Conservation (phyloP, 2,329 filamentous ascomycete species). For the Fusarium ambrosium region DNA sequence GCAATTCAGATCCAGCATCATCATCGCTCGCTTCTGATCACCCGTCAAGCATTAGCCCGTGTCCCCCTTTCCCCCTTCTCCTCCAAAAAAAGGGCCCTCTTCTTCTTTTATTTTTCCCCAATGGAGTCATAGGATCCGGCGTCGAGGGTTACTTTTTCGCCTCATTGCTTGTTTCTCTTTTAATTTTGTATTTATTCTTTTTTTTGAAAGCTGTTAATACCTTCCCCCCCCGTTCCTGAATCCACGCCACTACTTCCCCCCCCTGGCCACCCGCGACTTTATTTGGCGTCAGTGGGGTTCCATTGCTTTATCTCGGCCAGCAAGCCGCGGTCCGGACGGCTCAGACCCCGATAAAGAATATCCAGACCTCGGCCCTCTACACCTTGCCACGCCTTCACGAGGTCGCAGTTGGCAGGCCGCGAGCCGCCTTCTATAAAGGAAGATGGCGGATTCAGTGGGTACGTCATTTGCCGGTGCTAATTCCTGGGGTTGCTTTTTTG, state of each 20-base stretch:
- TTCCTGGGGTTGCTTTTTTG: background rate
- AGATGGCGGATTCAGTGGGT: constrained; percentile 51
- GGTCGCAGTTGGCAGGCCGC: constrained; percentile 33
- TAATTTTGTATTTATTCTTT: constrained; percentile 1
- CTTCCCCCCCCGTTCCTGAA: background rate
- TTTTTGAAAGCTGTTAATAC: constrained; percentile 9
- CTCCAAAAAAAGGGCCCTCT: constrained; percentile 21
- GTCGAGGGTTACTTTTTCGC: constrained; percentile 20
- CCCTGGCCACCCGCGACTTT: constrained; percentile 14
- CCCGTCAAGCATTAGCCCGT: constrained; percentile 15
- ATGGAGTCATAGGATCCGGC: constrained; percentile 42
- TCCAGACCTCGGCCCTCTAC: constrained; percentile 32
- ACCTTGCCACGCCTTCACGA: constrained; percentile 31
- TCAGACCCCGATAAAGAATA: constrained; percentile 46
- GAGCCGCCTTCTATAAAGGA: constrained; percentile 29
- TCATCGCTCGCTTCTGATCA: constrained; percentile 41
- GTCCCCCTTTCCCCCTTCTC: constrained; percentile 19
- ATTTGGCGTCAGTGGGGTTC: constrained; percentile 38
- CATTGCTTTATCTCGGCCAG: constrained; percentile 40
- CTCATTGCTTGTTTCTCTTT: constrained; percentile 10
- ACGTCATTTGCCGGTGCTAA: constrained; percentile 23
- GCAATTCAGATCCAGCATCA: constrained; percentile 33
- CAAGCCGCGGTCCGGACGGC: constrained; percentile 48
- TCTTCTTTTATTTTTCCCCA: constrained; percentile 30
- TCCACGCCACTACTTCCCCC: constrained; percentile 16